A percentile compares a stretch with the other conserved stretches of the same genome.
Conservation (phyloP, 2,329 filamentous ascomycete genomes). For the Claviceps spartinae region DNA sequence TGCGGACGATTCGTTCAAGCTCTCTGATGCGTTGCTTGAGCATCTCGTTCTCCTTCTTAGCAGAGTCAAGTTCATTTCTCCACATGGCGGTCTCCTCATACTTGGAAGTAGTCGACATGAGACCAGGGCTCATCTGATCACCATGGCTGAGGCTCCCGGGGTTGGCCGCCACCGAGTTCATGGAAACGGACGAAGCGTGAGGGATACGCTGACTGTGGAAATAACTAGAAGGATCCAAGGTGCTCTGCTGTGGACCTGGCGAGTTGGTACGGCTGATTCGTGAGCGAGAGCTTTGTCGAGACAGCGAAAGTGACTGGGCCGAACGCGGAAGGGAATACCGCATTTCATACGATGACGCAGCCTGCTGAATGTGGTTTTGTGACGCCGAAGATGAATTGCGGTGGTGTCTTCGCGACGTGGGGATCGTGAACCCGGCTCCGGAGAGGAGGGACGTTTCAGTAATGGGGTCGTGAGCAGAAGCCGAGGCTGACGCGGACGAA, state of each 20-base stretch:
- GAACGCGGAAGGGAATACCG: constrained; percentile 32
- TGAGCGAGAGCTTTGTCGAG: constrained; percentile 41
- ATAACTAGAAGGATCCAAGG: constrained; percentile 30
- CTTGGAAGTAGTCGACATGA: constrained; percentile 42
- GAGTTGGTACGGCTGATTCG: constrained; percentile 38
- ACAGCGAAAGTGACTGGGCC: constrained; percentile 30
- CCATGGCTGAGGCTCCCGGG: constrained; percentile 21
- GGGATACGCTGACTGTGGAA: constrained; percentile 34
- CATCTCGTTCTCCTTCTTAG: constrained; percentile 50
- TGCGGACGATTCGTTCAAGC: constrained; percentile 41
- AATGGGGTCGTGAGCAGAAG: constrained; percentile 33
- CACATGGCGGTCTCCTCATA: constrained; percentile 51
- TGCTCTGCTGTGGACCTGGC: constrained; percentile 29
- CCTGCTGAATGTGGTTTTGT: constrained; percentile 28
- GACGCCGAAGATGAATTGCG: constrained; percentile 47
- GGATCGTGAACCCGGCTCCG: constrained; percentile 44
- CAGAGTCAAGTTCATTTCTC: constrained; percentile 44
- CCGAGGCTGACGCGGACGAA: constrained; percentile 46
- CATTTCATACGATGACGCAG: constrained; percentile 23
- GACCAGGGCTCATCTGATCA: constrained; percentile 36
- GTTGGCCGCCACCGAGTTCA: constrained; percentile 27
- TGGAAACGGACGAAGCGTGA: constrained; percentile 17
- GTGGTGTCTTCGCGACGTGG: constrained; percentile 39
- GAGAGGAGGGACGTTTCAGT: constrained; percentile 40
- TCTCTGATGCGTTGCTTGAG: constrained; percentile 49